A percentile compares a stretch with the other conserved stretches of the same genome.
Conservation (phyloP, 2,329 filamentous ascomycete species). For the Colletotrichum sp. region DNA sequence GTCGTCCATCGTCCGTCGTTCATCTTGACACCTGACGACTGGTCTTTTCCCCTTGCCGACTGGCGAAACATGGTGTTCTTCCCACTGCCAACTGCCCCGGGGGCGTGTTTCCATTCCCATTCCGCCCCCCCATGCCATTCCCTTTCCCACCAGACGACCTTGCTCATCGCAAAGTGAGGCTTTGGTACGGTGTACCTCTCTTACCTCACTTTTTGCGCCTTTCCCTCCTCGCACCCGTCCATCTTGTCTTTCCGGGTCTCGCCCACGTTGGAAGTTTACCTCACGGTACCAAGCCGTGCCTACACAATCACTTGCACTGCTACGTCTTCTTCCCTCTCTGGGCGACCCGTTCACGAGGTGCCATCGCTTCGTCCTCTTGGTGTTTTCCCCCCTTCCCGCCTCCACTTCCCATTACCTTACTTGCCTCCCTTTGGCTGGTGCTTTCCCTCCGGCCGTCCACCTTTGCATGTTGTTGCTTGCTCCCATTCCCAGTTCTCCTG, state of each 20-base stretch:
- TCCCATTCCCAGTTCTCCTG: constrained; percentile 25
- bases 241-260: constrained; percentile 15
- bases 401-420: constrained; percentile 11
- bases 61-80: constrained; percentile 8
- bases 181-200: background rate
- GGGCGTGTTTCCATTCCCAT: constrained; percentile 11
- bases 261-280: constrained; percentile 15
- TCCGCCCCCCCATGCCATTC: background rate
- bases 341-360: constrained; percentile 7
- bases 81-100: background rate
- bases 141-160: background rate
- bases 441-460: constrained; percentile 17
- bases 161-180: background rate
- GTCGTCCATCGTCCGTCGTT: background rate
- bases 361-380: constrained; percentile 19
- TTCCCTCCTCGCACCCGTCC: constrained; percentile 6
- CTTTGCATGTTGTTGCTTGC: constrained; percentile 25
- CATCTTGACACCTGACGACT: constrained; percentile 7
- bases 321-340: background rate
- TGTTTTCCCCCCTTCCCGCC: constrained; percentile 17
- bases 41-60: constrained; percentile 6
- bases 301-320: background rate
- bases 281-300: background rate
- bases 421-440: constrained; percentile 20
- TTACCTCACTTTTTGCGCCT: background rate